Evolutionary conservation across 2,329 filamentous ascomycete species (phyloP), one percentile per base, ranked within the genome.

Genomic region (Pseudofabraea citricarpa): DNA sequence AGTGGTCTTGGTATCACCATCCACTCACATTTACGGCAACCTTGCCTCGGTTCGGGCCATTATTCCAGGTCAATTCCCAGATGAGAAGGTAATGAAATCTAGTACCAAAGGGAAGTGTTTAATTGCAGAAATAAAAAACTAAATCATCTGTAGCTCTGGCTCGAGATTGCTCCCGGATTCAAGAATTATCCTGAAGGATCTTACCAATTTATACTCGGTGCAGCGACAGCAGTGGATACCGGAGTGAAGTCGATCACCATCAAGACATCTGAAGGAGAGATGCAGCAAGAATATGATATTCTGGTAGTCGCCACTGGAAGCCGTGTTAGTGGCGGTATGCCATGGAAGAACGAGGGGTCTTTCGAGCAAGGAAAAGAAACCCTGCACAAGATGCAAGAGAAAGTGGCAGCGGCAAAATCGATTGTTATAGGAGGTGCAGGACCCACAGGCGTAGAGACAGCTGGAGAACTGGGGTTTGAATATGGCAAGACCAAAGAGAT

Each of bases 21-120:
- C 65, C 41, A 66, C 67, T 13, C 62, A 74, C 45, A 65, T 73
- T 52, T 69, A 67, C 60, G 76, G 70, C 69, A 64, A 61, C 23
- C 51, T 73, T 20, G 71, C 71, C 44, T 64, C 70, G 41, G 64
- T 67, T 67, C 0, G 49, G 58, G 66, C 66, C 4, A 64, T 60
- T 33, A 67, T 69, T 0, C 67, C 69, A 0, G 69, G 68, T 0
- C 43, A 73, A 31, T 63, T 72, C 10, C 65, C 69, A 2, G 68
- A 71, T 43, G 52, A 58, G 7, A 50, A 66, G 44, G 66, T 73
- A 36, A 46, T 57, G 1, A 63, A 66, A 24, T 53, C 64, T 1
- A 68, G 66, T 36, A n/a, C n/a, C n/a, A n/a, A n/a, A n/a, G n/a
- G n/a, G n/a, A n/a, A n/a, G n/a, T n/a, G n/a, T n/a, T n/a, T n/a